Evolutionary conservation across 2,329 filamentous ascomycete species (phyloP).

Genomic region (Trichophyton schoenleinii): DNA sequence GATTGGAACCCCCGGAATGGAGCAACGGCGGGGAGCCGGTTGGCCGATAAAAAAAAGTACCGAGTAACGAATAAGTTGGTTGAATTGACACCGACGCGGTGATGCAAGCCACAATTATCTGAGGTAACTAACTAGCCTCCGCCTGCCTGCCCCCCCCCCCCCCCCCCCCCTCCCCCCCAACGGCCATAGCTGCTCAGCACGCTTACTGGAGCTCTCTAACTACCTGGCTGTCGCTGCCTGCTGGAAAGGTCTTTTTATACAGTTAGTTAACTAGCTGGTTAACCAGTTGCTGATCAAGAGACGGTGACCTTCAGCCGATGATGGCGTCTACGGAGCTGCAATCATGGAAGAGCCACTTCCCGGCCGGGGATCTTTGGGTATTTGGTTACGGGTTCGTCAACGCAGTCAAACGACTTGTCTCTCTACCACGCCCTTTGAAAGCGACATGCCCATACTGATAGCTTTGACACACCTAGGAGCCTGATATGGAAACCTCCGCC

Average conservation of each 20-base stretch:
- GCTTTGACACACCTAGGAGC: conserved; percentile 46
- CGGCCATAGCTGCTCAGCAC: not conserved
- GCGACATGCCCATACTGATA: not conserved
- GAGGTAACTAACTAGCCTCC: too few species aligned
- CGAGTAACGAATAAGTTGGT: too few species aligned
- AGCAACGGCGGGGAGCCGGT: too few species aligned
- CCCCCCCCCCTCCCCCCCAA: too few species aligned
- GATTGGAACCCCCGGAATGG: too few species aligned
- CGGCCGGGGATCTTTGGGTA: conserved; percentile 69
- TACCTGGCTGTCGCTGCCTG: not conserved
- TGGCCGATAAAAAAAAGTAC: too few species aligned
- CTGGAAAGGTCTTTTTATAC: not conserved
- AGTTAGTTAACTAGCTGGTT: not conserved
- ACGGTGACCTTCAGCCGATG: not conserved
- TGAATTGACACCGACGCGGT: not conserved
- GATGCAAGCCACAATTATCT: not conserved
- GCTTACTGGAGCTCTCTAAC: not conserved
- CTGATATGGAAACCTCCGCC: conserved; percentile 98
- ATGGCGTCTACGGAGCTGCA: not conserved
- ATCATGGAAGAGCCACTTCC: conserved; percentile 35
- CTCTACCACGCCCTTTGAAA: too few species aligned
- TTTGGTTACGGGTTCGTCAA: conserved; percentile 84
- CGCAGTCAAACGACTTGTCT: not conserved
- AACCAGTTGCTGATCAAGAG: too few species aligned
- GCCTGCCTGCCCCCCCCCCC: too few species aligned